These are phyloP conservation scores for Fusarium sp. DNA, from an alignment of 2,329 filamentous ascomycete genomes.

Conservation along the genomic window DNA sequence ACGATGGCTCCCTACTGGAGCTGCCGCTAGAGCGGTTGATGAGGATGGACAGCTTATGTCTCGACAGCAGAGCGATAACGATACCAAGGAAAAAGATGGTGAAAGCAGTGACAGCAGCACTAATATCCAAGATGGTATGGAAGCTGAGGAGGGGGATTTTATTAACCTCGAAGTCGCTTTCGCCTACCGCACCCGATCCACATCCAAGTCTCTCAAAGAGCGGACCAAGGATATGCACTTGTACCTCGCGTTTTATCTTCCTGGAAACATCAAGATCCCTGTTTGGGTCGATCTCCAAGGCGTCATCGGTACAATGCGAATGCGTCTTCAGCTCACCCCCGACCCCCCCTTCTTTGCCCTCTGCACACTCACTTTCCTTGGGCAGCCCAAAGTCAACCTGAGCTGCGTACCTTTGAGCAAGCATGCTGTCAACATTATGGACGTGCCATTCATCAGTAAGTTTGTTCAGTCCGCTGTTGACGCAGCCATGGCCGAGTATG, in stretches of 20 bases:
- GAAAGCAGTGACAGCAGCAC: constrained; percentile 50
- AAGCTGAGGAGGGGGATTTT: constrained; percentile 80
- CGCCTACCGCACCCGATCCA: constrained; percentile 72
- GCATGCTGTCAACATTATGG: constrained; percentile 76
- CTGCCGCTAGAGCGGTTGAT: constrained; percentile 69
- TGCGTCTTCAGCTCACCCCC: constrained; percentile 76
- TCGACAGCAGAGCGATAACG: constrained; percentile 49
- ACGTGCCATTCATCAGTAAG: constrained; percentile 76
- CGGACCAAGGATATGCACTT: constrained; percentile 74
- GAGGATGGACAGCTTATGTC: constrained; percentile 62
- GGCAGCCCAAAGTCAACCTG: constrained; percentile 76
- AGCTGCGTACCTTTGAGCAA: constrained; percentile 76
- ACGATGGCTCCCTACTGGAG: constrained; percentile 76
- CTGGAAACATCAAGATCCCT: constrained; percentile 62
- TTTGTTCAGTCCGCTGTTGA: constrained; percentile 80
- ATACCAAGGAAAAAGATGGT: constrained; percentile 49
- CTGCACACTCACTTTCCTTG: constrained; percentile 77
- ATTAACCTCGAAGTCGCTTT: constrained; percentile 80
- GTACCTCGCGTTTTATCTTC: constrained; percentile 75
- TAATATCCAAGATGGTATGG: constrained; percentile 66
- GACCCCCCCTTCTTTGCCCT: constrained; percentile 82
- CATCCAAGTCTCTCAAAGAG: constrained; percentile 69
- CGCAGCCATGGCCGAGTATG: constrained; percentile 77
- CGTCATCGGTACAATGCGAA: constrained; percentile 73
- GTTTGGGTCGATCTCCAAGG: constrained; percentile 81